Conservation (phyloP, 2,329 filamentous ascomycete species). For the Blastomyces silverae region DNA sequence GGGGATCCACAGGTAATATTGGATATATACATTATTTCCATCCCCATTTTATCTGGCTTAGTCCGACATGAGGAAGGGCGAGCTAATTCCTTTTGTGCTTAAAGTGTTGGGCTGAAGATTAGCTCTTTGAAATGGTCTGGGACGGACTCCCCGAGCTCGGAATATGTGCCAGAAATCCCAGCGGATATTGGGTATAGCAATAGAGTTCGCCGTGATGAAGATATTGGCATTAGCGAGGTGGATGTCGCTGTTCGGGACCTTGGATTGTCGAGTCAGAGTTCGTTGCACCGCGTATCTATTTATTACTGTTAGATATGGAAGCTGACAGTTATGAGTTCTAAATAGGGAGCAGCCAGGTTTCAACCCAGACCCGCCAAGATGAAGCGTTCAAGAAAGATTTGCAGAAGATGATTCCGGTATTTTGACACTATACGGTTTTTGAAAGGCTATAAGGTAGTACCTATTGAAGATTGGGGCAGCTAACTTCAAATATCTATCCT, state of each 20-base stretch:
- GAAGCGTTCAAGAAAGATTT: constrained; percentile 26
- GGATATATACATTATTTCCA: background rate
- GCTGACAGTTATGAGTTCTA: background rate
- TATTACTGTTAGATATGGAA: background rate
- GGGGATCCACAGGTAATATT: constrained; percentile 37
- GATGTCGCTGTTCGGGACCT: constrained; percentile 1
- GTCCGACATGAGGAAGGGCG: background rate
- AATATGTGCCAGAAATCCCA: constrained; percentile 28
- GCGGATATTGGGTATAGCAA: constrained; percentile 30
- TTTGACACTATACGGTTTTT: background rate
- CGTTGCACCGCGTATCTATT: background rate
- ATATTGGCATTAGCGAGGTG: constrained; percentile 27
- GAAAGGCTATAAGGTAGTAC: background rate
- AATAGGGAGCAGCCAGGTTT: constrained; percentile 20
- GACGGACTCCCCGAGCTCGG: constrained; percentile 22
- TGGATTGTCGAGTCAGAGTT: constrained; percentile 5
- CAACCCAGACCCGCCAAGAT: constrained; percentile 27
- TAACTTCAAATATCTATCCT: constrained; percentile 16
- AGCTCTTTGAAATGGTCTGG: constrained; percentile 32
- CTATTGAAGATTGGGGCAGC: background rate
- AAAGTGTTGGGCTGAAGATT: constrained; percentile 33
- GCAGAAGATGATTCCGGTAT: constrained; percentile 30
- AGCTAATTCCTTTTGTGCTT: constrained; percentile 17
- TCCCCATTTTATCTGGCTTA: background rate
- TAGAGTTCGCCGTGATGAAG: constrained; percentile 22